Evolutionary conservation across 2,329 filamentous ascomycete species (phyloP).

Genomic region (Colletotrichum aenigma): DNA sequence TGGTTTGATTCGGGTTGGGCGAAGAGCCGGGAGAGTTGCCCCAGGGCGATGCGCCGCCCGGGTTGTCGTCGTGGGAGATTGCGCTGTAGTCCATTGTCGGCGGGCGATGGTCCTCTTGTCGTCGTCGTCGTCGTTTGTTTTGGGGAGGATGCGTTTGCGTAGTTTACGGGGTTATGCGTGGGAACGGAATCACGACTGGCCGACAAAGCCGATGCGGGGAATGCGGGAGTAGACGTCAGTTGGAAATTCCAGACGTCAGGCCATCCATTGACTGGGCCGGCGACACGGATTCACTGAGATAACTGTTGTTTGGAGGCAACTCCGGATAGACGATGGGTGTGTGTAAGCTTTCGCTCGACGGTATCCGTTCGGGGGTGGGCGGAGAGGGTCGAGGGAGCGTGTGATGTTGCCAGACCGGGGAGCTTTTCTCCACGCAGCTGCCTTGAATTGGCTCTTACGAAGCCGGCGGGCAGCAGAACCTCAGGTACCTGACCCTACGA

Average conservation of each 20-base stretch:
- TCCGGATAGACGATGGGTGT: not conserved
- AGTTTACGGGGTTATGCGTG: not conserved
- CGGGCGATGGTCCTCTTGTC: not conserved
- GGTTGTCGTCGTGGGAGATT: constrained; percentile 60
- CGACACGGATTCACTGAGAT: not conserved
- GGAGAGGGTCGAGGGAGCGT: not conserved
- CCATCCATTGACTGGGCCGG: constrained; percentile 14
- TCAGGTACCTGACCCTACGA: not conserved
- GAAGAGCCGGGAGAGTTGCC: constrained; percentile 57
- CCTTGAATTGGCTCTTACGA: constrained; percentile 17
- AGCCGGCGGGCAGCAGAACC: not conserved
- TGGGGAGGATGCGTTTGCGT: not conserved
- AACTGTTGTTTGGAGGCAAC: not conserved
- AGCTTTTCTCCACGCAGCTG: constrained; percentile 20
- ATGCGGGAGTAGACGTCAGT: not conserved
- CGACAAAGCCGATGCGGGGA: constrained; percentile 21
- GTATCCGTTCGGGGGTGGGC: not conserved
- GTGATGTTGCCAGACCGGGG: constrained; percentile 8
- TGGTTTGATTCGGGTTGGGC: constrained; percentile 48
- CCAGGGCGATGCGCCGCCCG: constrained; percentile 59
- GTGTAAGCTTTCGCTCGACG: not conserved
- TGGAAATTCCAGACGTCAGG: not conserved
- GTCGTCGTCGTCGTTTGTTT: not conserved
- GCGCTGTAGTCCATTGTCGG: constrained; percentile 61
- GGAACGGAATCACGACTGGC: constrained; percentile 15